Percentiles rank a stretch among this genome's conserved stretches.
phyloP scores from a whole-genome alignment of 257 asterid genomes.

The Nicotiana knightiana region DNA sequence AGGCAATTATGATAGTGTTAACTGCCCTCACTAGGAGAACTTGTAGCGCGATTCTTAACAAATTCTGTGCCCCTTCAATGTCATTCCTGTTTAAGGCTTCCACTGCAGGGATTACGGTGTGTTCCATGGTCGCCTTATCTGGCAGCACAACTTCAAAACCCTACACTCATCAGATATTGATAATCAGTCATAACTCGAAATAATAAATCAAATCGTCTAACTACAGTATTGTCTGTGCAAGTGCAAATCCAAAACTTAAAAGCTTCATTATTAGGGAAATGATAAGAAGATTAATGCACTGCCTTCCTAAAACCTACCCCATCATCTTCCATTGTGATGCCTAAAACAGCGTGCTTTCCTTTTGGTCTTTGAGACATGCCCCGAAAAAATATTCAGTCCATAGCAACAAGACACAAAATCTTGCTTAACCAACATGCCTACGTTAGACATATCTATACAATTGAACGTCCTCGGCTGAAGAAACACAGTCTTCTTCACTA shows the following conservation, averaged over 20 bases:
- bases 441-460: not conserved
- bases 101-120: conserved; percentile 49
- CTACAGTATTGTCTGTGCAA: not conserved
- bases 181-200: not conserved
- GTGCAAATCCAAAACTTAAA: not conserved
- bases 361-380: not conserved
- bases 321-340: not conserved
- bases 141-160: conserved; percentile 69
- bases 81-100: conserved; percentile 60
- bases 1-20: conserved; percentile 55
- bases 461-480: not conserved
- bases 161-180: conserved; percentile 28
- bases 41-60: conserved; percentile 57
- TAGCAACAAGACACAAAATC: not conserved
- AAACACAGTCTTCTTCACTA: not conserved
- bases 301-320: not conserved
- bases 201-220: not conserved
- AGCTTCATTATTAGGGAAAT: not conserved
- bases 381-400: not conserved
- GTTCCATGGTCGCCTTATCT: conserved; percentile 66
- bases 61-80: conserved; percentile 65
- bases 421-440: not conserved
- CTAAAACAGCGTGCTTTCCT: not conserved
- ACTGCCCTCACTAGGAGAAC: conserved; percentile 65
- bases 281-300: not conserved